These are phyloP conservation scores for Plasmodium falciparum DNA, from an alignment of 169 alveolate genomes.

Conservation along the genomic window DNA sequence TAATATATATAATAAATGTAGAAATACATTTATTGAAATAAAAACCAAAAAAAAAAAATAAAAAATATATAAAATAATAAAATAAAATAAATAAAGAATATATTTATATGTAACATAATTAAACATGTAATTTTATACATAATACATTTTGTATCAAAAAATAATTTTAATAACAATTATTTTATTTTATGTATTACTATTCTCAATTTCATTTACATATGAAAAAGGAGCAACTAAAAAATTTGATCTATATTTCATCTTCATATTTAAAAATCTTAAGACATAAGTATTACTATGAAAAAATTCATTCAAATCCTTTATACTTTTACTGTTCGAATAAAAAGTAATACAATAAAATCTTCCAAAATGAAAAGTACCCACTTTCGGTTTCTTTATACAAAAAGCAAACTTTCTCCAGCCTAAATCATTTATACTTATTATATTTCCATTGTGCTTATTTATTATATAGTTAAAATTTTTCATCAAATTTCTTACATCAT, in stretches of 20 bases:
- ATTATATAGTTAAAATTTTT: slow-evolving; percentile 66
- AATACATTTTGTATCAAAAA: no score
- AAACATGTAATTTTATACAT: no score
- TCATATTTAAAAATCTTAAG: slow-evolving; percentile 82
- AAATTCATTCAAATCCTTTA: slow-evolving; percentile 83
- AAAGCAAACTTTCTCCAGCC: slow-evolving; percentile 78
- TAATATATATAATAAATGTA: no score
- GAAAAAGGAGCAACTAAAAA: slow-evolving; percentile 85
- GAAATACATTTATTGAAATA: no score
- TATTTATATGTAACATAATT: no score
- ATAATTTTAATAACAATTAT: no score
- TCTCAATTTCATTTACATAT: slow-evolving; percentile 79
- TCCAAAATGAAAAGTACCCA: slow-evolving; percentile 87
- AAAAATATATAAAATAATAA: no score
- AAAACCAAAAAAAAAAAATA: no score
- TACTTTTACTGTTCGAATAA: slow-evolving; percentile 84
- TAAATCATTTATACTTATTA: slow-evolving; percentile 69
- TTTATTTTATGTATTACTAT: background rate
- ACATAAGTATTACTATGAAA: slow-evolving; percentile 83
- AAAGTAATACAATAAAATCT: slow-evolving; percentile 85
- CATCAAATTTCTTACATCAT: slow-evolving; percentile 75
- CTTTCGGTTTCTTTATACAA: slow-evolving; percentile 85
- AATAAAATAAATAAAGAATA: no score
- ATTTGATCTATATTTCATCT: slow-evolving; percentile 86
- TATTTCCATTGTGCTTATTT: slow-evolving; percentile 73